Base-by-base conservation (phyloP, 2,329 filamentous ascomycete genomes). In the Xylariaceae sp. region DNA sequence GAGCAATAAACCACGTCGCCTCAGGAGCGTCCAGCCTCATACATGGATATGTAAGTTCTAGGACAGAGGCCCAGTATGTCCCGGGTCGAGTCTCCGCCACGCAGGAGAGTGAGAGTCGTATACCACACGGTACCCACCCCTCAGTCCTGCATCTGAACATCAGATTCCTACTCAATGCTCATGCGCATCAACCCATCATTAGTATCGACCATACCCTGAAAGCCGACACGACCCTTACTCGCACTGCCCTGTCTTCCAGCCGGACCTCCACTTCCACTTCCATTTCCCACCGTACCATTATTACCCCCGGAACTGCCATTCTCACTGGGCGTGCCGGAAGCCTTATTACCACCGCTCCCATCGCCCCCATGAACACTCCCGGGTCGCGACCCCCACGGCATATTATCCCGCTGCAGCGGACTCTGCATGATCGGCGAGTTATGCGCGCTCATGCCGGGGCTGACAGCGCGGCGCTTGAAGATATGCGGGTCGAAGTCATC, bases 201-300 rank as follows among this genome's bases (percentile, higher is more conserved):
- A n/a, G 92, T 92, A 67, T 96, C 92, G 16, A 81, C 86, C 91
- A 97, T 96, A 1, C 91, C 89, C 67, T 96, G 91, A 55, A 94
- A 77, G 7, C 89, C 89, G 12, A 95, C 75, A 25, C 88, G 67
- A 52, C 73, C 84, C 63, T 76, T 78, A 56, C 75, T 70, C 40
- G 71, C 58, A 55, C 74, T 71, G 56, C 72, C 65, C 10, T 77
- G 73, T 45, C 75, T 76, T 69, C 56, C 55, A 11, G 49, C 48
- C n/a, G n/a, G n/a, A n/a, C n/a, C n/a, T n/a, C n/a, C n/a, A n/a
- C n/a, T n/a, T n/a, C n/a, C n/a, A n/a, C n/a, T n/a, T n/a, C n/a
- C n/a, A 32, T 27, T 56, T 20, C 47, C 37, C 16, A 43, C 36
- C 11, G 37, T 39, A 23, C 44, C 44, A 17, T 49, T 46, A 10